Evolutionary conservation across 1,139 yeast species (phyloP).

Genomic region (Saccharomycopsis phalli): DNA sequence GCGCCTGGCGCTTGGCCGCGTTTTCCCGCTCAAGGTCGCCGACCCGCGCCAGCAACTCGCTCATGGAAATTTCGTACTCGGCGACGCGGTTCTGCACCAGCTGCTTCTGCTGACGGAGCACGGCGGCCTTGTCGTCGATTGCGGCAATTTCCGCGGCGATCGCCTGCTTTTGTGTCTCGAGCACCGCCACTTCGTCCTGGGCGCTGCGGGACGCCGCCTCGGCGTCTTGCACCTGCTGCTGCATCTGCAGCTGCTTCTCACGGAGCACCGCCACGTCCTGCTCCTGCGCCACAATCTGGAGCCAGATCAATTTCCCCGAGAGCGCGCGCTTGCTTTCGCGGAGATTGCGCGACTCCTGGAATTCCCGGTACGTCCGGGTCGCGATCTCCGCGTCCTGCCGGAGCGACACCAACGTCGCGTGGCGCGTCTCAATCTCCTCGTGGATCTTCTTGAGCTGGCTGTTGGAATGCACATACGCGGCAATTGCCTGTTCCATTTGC

Average conservation of each 20-base stretch:
- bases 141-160: background rate
- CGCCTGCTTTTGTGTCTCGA: background rate
- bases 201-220: background rate
- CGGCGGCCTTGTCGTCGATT: constrained; percentile 4
- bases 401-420: constrained; percentile 28
- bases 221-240: constrained; percentile 25
- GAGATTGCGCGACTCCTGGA: constrained; percentile 29
- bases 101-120: constrained; percentile 20
- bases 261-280: constrained; percentile 13
- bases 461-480: constrained; percentile 39
- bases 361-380: constrained; percentile 27
- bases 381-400: constrained; percentile 29
- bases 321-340: constrained; percentile 36
- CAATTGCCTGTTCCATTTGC: constrained; percentile 51
- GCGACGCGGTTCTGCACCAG: constrained; percentile 4
- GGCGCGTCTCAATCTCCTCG: constrained; percentile 32
- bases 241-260: background rate
- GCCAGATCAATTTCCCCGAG: constrained; percentile 63
- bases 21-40: constrained; percentile 23
- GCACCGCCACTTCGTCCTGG: background rate
- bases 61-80: too few relatives aligned
- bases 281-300: constrained; percentile 32
- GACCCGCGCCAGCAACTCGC: constrained; percentile 18
- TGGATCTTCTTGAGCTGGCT: constrained; percentile 35
- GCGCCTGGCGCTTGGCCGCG: constrained; percentile 27